phyloP scores from a whole-genome alignment of 257 asterid genomes.

The Thymus mandschuricus region DNA sequence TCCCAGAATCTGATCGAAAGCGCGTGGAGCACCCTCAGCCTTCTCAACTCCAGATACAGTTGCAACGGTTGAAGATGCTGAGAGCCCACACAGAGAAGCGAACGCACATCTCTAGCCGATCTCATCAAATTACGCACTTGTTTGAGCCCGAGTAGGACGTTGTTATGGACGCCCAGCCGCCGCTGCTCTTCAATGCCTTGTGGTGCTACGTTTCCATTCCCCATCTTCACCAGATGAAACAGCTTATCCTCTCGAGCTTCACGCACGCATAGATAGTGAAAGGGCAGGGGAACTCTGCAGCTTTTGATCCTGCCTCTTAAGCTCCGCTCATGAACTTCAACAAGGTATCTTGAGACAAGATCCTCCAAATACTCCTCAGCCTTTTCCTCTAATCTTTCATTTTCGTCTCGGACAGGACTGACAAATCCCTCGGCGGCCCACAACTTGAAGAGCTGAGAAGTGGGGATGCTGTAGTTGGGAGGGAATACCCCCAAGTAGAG shows the following conservation, averaged over 20 bases:
- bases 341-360: slow-evolving; percentile 19
- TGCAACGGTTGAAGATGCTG: not conserved
- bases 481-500: slow-evolving; percentile 20
- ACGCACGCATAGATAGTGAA: not conserved
- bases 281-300: not conserved
- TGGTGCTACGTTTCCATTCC: not conserved
- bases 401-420: not conserved
- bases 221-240: not conserved
- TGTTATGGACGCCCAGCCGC: slow-evolving; percentile 24
- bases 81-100: slow-evolving; percentile 17
- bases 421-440: slow-evolving; percentile 27
- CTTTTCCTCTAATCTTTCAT: slow-evolving; percentile 9
- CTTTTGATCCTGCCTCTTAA: not conserved
- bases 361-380: slow-evolving; percentile 12
- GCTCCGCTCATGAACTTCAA: not conserved
- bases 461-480: not conserved
- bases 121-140: not conserved
- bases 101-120: slow-evolving; percentile 8
- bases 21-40: slow-evolving; percentile 28
- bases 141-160: not conserved
- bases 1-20: not conserved
- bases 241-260: slow-evolving; percentile 14
- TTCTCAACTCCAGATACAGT: not conserved
- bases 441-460: not conserved
- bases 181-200: not conserved